A percentile compares a stretch with the other conserved stretches of the same genome.
phyloP scores from a whole-genome alignment of 1,284 basidiomycete genomes.

The Coniferiporia weirii region DNA sequence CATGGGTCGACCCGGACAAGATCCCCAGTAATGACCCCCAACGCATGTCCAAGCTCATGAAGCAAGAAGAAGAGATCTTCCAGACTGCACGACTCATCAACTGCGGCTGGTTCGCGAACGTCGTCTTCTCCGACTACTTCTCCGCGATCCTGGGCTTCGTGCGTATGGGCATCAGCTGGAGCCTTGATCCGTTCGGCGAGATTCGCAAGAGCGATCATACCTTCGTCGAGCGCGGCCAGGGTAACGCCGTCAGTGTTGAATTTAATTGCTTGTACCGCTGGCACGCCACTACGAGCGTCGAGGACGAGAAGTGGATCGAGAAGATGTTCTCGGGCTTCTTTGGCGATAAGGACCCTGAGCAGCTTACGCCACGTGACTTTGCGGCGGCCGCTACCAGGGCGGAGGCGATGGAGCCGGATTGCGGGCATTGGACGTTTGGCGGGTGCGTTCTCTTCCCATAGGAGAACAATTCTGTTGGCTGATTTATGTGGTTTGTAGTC shows the following conservation, averaged over 20 bases:
- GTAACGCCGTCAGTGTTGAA: slow-evolving; percentile 26
- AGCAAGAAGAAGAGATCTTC: slow-evolving; percentile 35
- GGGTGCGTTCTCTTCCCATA: slow-evolving; percentile 36
- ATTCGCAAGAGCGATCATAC: slow-evolving; percentile 23
- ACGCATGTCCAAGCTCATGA: slow-evolving; percentile 11
- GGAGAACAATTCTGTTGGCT: neutral
- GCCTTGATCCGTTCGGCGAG: slow-evolving; percentile 22
- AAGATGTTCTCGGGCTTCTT: slow-evolving; percentile 48
- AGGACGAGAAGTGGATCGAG: slow-evolving; percentile 67
- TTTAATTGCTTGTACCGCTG: slow-evolving; percentile 39
- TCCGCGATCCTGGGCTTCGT: slow-evolving; percentile 25
- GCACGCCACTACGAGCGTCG: slow-evolving; percentile 68
- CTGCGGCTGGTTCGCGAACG: slow-evolving; percentile 28
- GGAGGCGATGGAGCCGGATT: slow-evolving; percentile 24
- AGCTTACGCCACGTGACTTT: slow-evolving; percentile 59
- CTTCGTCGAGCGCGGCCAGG: slow-evolving; percentile 25
- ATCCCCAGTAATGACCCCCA: slow-evolving; percentile 19
- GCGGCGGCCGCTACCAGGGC: slow-evolving; percentile 39
- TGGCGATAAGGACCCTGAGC: slow-evolving; percentile 44
- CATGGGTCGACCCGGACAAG: slow-evolving; percentile 30
- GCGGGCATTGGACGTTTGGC: slow-evolving; percentile 65
- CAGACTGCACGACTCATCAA: slow-evolving; percentile 34
- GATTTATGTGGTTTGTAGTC: slow-evolving; percentile 32
- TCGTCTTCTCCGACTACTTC: slow-evolving; percentile 26
- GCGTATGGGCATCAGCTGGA: slow-evolving; percentile 21